phyloP scores from a whole-genome alignment of 2,329 filamentous ascomycete species.

The Thyridium curvatum region DNA sequence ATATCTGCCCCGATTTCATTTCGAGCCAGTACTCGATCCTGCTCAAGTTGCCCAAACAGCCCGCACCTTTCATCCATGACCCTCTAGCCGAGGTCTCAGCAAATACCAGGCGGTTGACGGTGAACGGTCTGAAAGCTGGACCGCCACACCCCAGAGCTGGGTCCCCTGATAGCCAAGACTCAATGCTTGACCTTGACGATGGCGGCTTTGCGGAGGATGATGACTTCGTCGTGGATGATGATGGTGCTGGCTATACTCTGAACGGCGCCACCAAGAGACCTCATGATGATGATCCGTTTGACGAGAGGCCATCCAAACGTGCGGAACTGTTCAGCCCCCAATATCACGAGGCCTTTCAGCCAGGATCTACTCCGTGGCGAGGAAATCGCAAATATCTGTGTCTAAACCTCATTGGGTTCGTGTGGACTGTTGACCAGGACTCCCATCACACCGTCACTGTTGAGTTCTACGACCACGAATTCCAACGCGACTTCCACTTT shows the following conservation, averaged over 20 bases:
- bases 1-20: conserved; percentile 73
- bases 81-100: conserved; percentile 63
- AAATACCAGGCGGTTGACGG: conserved; percentile 50
- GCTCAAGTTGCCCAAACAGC: conserved; percentile 56
- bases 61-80: conserved; percentile 82
- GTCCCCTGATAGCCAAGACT: conserved; percentile 74
- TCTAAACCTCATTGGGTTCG: conserved; percentile 86
- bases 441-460: conserved; percentile 90
- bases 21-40: conserved; percentile 50
- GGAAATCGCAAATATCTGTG: conserved; percentile 91
- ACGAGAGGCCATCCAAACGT: conserved; percentile 40
- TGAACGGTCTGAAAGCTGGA: conserved; percentile 49
- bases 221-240: conserved; percentile 91
- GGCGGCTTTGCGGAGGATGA: conserved; percentile 47
- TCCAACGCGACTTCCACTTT: conserved; percentile 92
- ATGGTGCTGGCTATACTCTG: conserved; percentile 81
- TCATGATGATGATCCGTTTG: conserved; percentile 45
- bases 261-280: conserved; percentile 44
- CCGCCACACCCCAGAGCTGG: conserved; percentile 49
- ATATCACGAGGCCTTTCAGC: conserved; percentile 82
- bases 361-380: conserved; percentile 91
- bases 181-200: conserved; percentile 58
- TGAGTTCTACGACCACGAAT: conserved; percentile 93
- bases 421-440: conserved; percentile 96
- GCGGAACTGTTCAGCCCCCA: conserved; percentile 49